A percentile compares a stretch with the other conserved stretches of the same genome.
Conservation (phyloP, 2,329 filamentous ascomycete genomes). For the Aspergillus calidoustus region DNA sequence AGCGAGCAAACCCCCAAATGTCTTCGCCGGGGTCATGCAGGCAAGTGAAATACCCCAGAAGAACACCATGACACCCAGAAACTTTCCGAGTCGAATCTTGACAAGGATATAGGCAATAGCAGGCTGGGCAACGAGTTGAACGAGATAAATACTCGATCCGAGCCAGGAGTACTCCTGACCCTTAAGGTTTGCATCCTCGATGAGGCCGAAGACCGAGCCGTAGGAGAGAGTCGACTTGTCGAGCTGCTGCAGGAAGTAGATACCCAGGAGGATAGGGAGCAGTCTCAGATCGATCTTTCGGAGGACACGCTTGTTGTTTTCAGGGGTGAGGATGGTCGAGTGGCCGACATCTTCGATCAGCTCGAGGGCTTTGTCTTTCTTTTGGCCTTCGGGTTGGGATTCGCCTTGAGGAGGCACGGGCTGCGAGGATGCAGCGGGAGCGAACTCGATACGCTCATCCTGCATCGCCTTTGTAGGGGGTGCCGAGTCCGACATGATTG, state of each 20-base stretch:
- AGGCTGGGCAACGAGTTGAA: conserved; percentile 59
- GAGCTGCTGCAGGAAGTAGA: conserved; percentile 67
- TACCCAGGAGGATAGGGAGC: conserved; percentile 60
- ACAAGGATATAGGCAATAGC: conserved; percentile 60
- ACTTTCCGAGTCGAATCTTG: conserved; percentile 65
- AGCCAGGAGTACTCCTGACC: conserved; percentile 61
- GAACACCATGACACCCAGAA: conserved; percentile 58
- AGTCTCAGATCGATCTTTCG: conserved; percentile 57
- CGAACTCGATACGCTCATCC: conserved; percentile 32
- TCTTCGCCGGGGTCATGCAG: conserved; percentile 57
- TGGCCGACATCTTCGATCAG: conserved; percentile 53
- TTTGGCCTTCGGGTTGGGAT: conserved; percentile 9
- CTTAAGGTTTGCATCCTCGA: conserved; percentile 60
- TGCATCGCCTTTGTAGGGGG: conserved; percentile 25
- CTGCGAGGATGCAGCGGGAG: conserved; percentile 14
- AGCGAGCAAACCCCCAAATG: conserved; percentile 56
- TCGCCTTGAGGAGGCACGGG: background rate
- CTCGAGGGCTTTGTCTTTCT: conserved; percentile 55
- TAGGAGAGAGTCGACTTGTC: conserved; percentile 67
- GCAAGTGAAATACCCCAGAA: conserved; percentile 58
- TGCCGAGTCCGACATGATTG: conserved; percentile 5
- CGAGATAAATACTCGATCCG: conserved; percentile 58
- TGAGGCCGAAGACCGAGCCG: conserved; percentile 66
- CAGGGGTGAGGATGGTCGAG: conserved; percentile 54
- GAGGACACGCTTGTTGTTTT: conserved; percentile 58